Evolutionary conservation across 2,329 filamentous ascomycete species (phyloP), one percentile per base, ranked within the genome.

Genomic region (Pseudopithomyces chartarum): DNA sequence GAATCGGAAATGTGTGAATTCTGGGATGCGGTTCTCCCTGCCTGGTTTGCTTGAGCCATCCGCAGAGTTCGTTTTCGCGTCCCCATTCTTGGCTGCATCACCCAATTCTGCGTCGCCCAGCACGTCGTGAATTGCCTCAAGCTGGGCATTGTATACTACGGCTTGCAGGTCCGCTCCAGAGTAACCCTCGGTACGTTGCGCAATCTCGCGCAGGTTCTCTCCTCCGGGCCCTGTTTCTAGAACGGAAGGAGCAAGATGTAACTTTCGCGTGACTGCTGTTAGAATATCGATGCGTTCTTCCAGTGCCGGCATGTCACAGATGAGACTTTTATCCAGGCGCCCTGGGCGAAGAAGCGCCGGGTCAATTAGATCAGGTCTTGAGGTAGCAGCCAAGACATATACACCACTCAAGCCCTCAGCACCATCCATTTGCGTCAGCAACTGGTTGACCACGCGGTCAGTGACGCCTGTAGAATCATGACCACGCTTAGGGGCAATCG

Each of bases 391-490:
- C 2, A 99, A 85, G 6, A 99, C 95, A 67, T 99, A 99, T 0
- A 99, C 96, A 1, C 95, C 95, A 0, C 89, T 92, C 4, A 99
- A 79, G 0, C 95, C 96, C 76, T 99, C 96, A 0, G 95, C 95
- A 70, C 95, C 95, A 70, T 99, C 95, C 95, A 99, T 99, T 76
- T 98, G 94, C 0, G 96, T 99, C 11, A 99, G 84, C 55, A 99
- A 87, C 81, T 99, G 96, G 74, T 99, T 99, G 66, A 99, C 95
- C 0, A 99, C 96, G 36, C 96, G 87, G 76, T 99, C 96, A 0
- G 95, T 99, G n/a, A 99, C 96, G 62, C 96, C 95, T 0, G 95
- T 99, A 1, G 90, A 95, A 74, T 99, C 96, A 73, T 99, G 95
- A 0, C 95, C 95, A 78, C 95, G 86, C 78, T 98, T 99, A 2